These are phyloP conservation scores for Trichocomaceae sp. DNA, from an alignment of 2,329 filamentous ascomycete genomes.

Conservation along the genomic window DNA sequence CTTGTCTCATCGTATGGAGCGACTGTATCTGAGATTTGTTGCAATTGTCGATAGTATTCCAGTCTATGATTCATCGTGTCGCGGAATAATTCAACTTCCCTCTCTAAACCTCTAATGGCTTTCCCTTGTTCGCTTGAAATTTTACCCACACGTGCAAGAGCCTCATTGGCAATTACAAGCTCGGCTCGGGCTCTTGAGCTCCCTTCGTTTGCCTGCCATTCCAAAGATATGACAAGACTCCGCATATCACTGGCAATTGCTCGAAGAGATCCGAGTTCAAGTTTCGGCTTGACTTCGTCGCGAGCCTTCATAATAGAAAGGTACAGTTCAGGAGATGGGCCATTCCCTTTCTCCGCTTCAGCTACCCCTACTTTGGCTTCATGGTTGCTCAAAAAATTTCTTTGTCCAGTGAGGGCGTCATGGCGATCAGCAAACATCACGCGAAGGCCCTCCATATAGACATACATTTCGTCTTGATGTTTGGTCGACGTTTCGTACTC, in stretches of 20 bases:
- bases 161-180: conserved; percentile 55
- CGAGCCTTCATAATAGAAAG: conserved; percentile 43
- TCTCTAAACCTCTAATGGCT: conserved; percentile 44
- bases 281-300: conserved; percentile 38
- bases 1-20: conserved; percentile 61
- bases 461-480: conserved; percentile 80
- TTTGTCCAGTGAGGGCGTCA: conserved; percentile 66
- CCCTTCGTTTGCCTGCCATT: conserved; percentile 50
- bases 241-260: conserved; percentile 65
- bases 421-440: conserved; percentile 72
- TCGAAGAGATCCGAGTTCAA: conserved; percentile 58
- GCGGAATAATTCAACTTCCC: conserved; percentile 69
- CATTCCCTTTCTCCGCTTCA: conserved; percentile 56
- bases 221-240: conserved; percentile 53
- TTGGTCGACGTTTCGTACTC: conserved; percentile 85
- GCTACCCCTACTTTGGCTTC: conserved; percentile 60
- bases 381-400: conserved; percentile 66
- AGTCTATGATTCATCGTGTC: conserved; percentile 75
- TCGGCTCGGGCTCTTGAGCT: conserved; percentile 57
- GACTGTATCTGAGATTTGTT: conserved; percentile 84
- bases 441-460: conserved; percentile 72
- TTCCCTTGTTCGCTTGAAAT: conserved; percentile 50
- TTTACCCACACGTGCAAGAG: conserved; percentile 55
- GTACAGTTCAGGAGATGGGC: conserved; percentile 64
- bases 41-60: conserved; percentile 85